Evolutionary conservation across 768 basidiomycete genomes (phyloP), one percentile per base, ranked within the genome.

Genomic region (Auriscalpium vulgare): DNA sequence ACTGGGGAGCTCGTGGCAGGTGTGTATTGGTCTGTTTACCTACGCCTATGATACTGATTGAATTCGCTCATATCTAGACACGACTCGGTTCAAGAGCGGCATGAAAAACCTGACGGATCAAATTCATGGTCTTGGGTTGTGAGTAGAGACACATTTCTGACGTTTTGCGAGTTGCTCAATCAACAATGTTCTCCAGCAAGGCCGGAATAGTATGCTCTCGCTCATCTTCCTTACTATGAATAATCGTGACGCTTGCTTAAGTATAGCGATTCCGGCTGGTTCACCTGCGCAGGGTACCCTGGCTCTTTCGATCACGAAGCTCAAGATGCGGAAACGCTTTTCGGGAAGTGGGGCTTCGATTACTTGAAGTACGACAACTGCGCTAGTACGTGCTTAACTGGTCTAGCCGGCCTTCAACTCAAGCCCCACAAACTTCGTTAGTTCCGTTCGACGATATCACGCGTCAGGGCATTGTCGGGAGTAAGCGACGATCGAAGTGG

Each of bases 211-310:
- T 85, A 62, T 59, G 79, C 63, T 10, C 43, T 46, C 21, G 46
- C 34, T 10, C 17, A 21, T 9, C 10, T 5, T 19, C 16, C 10
- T 5, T 23, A 10, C 10, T 16, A 8, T 49, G 29, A 7, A 16
- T 13, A 29, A 19, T 10, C 38, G 8, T 8, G 2, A 10, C 34
- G 43, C 16, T 48, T 38, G 44, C 7, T 56, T 37, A 47, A 83
- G 83, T 85, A 85, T 58, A 80, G 83, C 56, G 82, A 84, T 60
- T 76, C 84, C 0, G 84, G 84, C 17, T 85, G 83, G 84, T 83
- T 77, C 62, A 85, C 84, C 23, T 86, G 84, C 61, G 75, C 77
- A 47, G 56, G 77, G 10, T 86, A 84, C 63, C 84, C 84, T 19
- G 84, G 84, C 17, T 85, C 84, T 6, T 85, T 74, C 68, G 72